These are phyloP conservation scores for Xylaria palmicola DNA, from an alignment of 495 filamentous ascomycete species.

Conservation along the genomic window DNA sequence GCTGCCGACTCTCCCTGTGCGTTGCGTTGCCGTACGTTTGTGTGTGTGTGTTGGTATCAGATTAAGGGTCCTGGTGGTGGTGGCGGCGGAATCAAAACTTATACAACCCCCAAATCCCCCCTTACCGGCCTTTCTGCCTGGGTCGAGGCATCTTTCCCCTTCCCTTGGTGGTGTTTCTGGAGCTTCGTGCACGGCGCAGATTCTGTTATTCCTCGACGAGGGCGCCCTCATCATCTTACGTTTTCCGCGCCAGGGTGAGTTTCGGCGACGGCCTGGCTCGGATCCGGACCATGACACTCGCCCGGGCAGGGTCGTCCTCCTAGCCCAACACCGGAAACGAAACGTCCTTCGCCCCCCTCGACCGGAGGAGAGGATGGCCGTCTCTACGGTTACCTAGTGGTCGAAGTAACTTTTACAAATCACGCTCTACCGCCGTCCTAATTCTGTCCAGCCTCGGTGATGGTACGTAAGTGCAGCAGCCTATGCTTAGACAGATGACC, in stretches of 20 bases:
- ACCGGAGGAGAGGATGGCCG: no score
- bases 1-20: no score
- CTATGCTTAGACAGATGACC: not conserved
- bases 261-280: not conserved
- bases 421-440: no score
- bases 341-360: no score
- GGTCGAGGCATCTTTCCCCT: no score
- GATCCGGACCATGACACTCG: not conserved
- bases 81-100: conserved; percentile 4
- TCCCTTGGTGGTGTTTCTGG: not conserved
- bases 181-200: no score
- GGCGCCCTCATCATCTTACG: not conserved
- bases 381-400: no score
- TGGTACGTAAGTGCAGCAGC: not conserved
- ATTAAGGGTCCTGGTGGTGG: not conserved
- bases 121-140: not conserved
- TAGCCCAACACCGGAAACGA: no score
- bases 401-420: no score
- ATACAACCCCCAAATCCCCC: conserved; percentile 4
- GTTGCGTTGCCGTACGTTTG: not conserved
- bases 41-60: not conserved
- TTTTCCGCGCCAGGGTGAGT: not conserved
- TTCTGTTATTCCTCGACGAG: no score
- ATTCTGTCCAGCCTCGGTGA: no score
- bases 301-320: not conserved